Evolutionary conservation across 306 rosid species (phyloP), one percentile per base, ranked within the genome.

Genomic region (Lupinus albus): DNA sequence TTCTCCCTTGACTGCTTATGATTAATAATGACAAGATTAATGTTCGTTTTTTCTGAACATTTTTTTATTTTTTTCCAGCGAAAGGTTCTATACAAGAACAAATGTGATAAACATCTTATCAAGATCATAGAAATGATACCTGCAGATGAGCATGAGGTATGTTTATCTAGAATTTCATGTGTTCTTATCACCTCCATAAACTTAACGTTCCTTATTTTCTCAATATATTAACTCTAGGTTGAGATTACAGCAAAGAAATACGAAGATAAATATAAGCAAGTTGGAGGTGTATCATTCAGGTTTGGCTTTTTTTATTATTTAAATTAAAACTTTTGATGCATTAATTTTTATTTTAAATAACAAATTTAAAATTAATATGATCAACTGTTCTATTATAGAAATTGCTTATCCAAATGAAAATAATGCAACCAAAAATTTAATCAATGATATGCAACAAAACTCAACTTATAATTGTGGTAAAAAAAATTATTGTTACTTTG

Each of bases 71-170:
- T 47, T 25, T 72, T 44, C 61, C 61, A 68, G 49, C 75, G 12
- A 68, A 83, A 94, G 99, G 89, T 94, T 70, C 79, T 94, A 57
- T 91, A 90, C 88, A 94, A 94, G 84, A 94, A 97, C 82, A 88
- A 96, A 82, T 94, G 99, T 77, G 99, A 91, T 85, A 90, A 86
- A 62, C 88, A 92, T 60, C 82, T 94, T 54, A 94, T 90, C 50
- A 97, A 94, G 91, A 77, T 90, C 42, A 72, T 84, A 54, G 97
- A 91, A 81, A 85, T 96, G 77, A 80, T 84, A 69, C 82, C 85
- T 33, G 70, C 91, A 18, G 99, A 90, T 70, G 86, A 75, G 69
- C 93, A 70, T 4, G 97, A 90, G 96, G 99, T 94, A 85, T 76
- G 47, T 32, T 64, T 63, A 79, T 82, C 75, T 61, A 57, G 68